A percentile compares a stretch with the other conserved stretches of the same genome.
phyloP scores from a whole-genome alignment of 164 flowering plant species.

The Kalanchoe fedtschenkoi region DNA sequence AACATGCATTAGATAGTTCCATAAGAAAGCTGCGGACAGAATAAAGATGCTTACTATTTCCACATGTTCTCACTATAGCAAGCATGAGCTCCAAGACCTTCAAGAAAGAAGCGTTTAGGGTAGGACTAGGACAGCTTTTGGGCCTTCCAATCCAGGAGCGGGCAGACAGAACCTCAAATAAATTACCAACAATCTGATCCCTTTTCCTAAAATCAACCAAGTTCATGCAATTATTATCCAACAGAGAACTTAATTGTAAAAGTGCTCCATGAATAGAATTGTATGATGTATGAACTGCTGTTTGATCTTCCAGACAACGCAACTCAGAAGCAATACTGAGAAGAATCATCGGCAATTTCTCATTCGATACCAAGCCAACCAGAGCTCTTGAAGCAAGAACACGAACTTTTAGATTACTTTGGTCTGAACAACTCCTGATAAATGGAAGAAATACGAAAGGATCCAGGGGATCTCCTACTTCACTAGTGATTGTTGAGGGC shows the following conservation, averaged over 20 bases:
- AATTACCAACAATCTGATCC: conserved; percentile 46
- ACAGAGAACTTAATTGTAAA: conserved; percentile 63
- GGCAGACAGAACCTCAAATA: conserved; percentile 34
- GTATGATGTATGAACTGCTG: conserved; percentile 19
- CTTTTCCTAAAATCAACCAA: conserved; percentile 54
- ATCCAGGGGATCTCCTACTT: conserved; percentile 68
- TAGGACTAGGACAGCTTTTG: conserved; percentile 52
- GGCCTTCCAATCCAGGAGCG: conserved; percentile 79
- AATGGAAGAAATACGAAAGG: conserved; percentile 85
- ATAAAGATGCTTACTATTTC: conserved; percentile 22
- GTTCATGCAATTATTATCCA: conserved; percentile 66
- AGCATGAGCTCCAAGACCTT: conserved; percentile 67
- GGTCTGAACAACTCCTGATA: conserved; percentile 74
- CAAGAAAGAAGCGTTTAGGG: conserved; percentile 47
- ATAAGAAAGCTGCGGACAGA: conserved; percentile 41
- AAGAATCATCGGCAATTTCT: conserved; percentile 57
- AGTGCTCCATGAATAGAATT: conserved; percentile 83
- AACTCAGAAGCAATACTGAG: conserved; percentile 58
- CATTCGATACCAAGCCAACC: conserved; percentile 78
- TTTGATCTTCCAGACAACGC: conserved; percentile 28
- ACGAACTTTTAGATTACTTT: conserved; percentile 79
- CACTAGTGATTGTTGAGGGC: conserved; percentile 75
- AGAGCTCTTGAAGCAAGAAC: conserved; percentile 88
- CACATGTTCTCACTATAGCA: conserved; percentile 43
- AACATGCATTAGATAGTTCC: conserved; percentile 50